These are phyloP conservation scores for Pyrenochaeta sp. DNA, from an alignment of 2,329 filamentous ascomycete species.

Conservation along the genomic window DNA sequence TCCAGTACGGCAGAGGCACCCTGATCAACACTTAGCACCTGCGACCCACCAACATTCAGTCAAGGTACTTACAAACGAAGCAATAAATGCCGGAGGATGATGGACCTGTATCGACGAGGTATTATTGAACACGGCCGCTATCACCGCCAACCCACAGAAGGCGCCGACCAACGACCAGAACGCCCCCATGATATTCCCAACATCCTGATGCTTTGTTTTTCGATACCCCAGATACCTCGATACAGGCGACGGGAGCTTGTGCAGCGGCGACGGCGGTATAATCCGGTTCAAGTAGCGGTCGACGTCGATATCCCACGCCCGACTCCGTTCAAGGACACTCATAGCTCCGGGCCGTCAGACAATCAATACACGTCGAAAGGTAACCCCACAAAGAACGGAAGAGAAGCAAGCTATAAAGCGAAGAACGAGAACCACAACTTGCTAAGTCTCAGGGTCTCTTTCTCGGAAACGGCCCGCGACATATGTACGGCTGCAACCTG, in stretches of 20 bases:
- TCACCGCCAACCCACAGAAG: slow-evolving; percentile 52
- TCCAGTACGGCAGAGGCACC: slow-evolving; percentile 58
- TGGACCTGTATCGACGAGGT: slow-evolving; percentile 45
- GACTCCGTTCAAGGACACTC: slow-evolving; percentile 14
- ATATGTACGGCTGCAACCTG: no score
- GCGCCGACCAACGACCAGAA: slow-evolving; percentile 54
- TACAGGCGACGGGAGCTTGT: slow-evolving; percentile 68
- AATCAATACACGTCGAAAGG: background rate
- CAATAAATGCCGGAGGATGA: slow-evolving; percentile 54
- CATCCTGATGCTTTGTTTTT: slow-evolving; percentile 45
- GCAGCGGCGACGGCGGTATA: slow-evolving; percentile 70
- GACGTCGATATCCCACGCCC: slow-evolving; percentile 69
- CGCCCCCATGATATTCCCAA: slow-evolving; percentile 52
- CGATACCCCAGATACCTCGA: slow-evolving; percentile 69
- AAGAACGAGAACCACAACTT: no score
- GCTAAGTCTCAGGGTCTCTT: no score
- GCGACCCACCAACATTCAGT: background rate
- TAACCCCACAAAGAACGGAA: background rate
- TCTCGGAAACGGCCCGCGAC: background rate
- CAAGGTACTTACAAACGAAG: slow-evolving; percentile 46
- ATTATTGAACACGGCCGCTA: slow-evolving; percentile 53
- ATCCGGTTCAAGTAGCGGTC: slow-evolving; percentile 77
- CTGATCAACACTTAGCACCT: slow-evolving; percentile 25
- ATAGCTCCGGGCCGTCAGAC: background rate
- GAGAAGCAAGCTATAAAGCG: background rate